Evolutionary conservation across 345 rosid species (phyloP), one percentile per base, ranked within the genome.

Genomic region (Lumnitzera littorea): DNA sequence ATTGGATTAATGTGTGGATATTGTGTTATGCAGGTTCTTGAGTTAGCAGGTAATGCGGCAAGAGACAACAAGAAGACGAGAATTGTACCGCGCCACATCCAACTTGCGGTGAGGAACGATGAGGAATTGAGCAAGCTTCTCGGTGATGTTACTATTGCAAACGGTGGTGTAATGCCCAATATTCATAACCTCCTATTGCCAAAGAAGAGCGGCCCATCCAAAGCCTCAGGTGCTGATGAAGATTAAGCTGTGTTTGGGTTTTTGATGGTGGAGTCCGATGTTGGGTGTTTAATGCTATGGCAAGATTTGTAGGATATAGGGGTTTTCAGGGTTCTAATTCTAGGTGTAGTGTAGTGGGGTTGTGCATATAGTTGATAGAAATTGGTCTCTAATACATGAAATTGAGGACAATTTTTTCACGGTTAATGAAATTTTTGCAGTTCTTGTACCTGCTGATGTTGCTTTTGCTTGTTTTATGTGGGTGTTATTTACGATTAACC

Each of bases 71-170:
- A 89, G 91, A 91, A 91, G 70, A 86, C 96, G 1, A 67, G 98
- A 24, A 84, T 91, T 4, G 98, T 88, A 2, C 98, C 98, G 2
- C 95, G 98, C 25, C 96, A 91, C 72, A 88, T 91, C 20, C 96
- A 89, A 66, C 78, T 89, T 0, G 96, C 96, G 0, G 96, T 91
- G 48, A 85, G 96, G 71, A 91, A 89, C 0, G 96, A 91, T 3
- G 98, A 91, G 72, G 98, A 91, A 59, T 79, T 91, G n/a, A 89
- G 98, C 83, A 91, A 91, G 78, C 91, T 89, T 15, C 87, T 91
- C 0, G 98, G 98, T 23, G 98, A 91, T 51, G 98, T 89, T 4
- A 91, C 98, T 0, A 91, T 89, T 53, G 95, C 98, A 3, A 91
- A 91, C 11, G 98, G 98, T 5, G 98, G 96, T 53, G 98, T 91